phyloP scores from a whole-genome alignment of 2,329 filamentous ascomycete species.

The Botrytis fragariae region DNA sequence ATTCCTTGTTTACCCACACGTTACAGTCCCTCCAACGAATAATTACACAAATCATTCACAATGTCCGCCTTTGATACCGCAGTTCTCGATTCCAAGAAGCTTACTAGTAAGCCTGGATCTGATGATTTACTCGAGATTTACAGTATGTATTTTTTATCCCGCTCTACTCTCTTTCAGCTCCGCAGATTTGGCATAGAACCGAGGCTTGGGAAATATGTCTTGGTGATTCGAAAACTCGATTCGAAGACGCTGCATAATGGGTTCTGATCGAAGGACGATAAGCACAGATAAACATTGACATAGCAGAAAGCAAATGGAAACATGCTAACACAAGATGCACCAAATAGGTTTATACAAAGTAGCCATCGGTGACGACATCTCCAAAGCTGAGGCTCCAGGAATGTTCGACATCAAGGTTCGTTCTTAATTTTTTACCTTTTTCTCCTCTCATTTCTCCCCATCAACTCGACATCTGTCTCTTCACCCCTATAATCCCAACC shows the following conservation, averaged over 20 bases:
- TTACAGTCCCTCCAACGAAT: not conserved
- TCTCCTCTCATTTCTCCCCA: conserved; percentile 37
- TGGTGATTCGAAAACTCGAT: not conserved
- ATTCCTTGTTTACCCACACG: not conserved
- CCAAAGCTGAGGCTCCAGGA: conserved; percentile 57
- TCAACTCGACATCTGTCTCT: fast-evolving
- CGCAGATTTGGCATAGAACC: not conserved
- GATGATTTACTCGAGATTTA: conserved; percentile 57
- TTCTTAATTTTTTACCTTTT: conserved; percentile 36
- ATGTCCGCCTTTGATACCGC: conserved; percentile 51
- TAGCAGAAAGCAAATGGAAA: no score
- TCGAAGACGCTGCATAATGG: no score
- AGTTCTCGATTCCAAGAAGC: conserved; percentile 63
- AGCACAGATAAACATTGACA: no score
- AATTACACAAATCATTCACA: not conserved
- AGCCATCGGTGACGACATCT: conserved; percentile 55
- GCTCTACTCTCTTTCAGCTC: not conserved
- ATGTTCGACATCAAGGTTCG: conserved; percentile 63
- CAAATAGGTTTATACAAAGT: conserved; percentile 57
- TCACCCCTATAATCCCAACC: conserved; percentile 39
- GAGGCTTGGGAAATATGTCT: not conserved
- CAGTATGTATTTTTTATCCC: conserved; percentile 23
- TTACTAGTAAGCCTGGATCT: conserved; percentile 61
- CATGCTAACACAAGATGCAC: not conserved
- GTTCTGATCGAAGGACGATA: not conserved